These are phyloP conservation scores for Quercus alba DNA, from an alignment of 306 rosid genomes.

Conservation along the genomic window DNA sequence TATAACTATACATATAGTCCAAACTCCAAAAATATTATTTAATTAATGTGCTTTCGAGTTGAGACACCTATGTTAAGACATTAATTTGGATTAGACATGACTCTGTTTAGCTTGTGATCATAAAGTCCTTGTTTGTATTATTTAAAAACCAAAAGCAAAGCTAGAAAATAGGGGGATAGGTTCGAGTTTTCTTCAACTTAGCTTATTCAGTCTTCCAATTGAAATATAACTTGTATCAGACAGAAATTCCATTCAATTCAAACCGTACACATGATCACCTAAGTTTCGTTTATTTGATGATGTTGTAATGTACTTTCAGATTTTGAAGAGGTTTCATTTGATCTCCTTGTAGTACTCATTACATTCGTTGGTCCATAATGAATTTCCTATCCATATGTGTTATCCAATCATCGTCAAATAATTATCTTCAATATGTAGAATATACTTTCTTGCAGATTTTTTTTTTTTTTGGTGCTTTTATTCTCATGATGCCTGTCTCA, in stretches of 20 bases:
- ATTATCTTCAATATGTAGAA: neutral
- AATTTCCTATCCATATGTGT: neutral
- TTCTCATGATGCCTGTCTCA: neutral
- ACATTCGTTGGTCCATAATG: neutral
- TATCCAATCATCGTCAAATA: constrained; percentile 1
- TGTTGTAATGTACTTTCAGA: neutral
- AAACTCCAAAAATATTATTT: no score
- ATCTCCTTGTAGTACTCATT: neutral
- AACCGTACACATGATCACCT: neutral
- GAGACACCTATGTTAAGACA: no score
- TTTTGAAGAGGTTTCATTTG: neutral
- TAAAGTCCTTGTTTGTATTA: no score
- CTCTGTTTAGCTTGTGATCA: neutral
- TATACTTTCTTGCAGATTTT: neutral
- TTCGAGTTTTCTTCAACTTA: neutral
- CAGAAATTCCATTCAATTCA: neutral
- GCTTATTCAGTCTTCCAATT: neutral
- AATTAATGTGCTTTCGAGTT: no score
- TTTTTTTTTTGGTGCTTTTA: neutral
- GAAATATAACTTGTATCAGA: neutral
- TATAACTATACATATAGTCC: neutral
- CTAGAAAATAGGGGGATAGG: neutral
- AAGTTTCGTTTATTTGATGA: neutral
- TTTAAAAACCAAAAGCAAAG: neutral
- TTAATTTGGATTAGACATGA: neutral